Evolutionary conservation across 345 rosid species (phyloP).

Genomic region (Linum lewisii): DNA sequence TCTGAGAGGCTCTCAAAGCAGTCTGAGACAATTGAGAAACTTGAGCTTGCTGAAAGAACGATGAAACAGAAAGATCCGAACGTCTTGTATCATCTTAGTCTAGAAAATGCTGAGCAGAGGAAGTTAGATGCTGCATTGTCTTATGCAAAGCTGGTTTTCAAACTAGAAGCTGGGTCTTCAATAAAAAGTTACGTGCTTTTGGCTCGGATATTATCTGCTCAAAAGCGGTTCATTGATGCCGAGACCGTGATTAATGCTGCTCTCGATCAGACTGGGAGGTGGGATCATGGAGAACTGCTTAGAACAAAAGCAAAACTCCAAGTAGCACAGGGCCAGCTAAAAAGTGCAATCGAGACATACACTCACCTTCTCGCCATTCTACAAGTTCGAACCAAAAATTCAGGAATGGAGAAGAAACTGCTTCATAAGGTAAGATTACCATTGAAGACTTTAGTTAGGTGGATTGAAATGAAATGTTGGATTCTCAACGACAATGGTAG

Average conservation of each 20-base stretch:
- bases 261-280: conserved; percentile 4
- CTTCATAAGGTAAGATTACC: neutral
- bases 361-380: conserved; percentile 7
- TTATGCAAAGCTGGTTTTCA: conserved; percentile 4
- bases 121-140: conserved; percentile 5
- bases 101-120: conserved; percentile 11
- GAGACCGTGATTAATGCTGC: conserved; percentile 8
- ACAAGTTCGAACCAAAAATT: conserved; percentile 7
- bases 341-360: conserved; percentile 7
- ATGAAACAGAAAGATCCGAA: conserved; percentile 8
- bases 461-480: neutral
- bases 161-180: conserved; percentile 1
- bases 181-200: conserved; percentile 1
- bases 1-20: conserved; percentile 3
- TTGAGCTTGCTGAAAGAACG: conserved; percentile 1
- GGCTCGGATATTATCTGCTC: conserved; percentile 9
- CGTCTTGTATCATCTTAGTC: neutral
- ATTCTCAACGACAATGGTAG: neutral
- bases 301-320: conserved; percentile 8
- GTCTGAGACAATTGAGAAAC: neutral
- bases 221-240: conserved; percentile 3
- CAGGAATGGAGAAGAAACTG: neutral
- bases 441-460: neutral
- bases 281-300: conserved; percentile 6
- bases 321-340: conserved; percentile 6